Base-by-base conservation (phyloP, 176 grass and related monocot species). In the Tillandsia leiboldiana region DNA sequence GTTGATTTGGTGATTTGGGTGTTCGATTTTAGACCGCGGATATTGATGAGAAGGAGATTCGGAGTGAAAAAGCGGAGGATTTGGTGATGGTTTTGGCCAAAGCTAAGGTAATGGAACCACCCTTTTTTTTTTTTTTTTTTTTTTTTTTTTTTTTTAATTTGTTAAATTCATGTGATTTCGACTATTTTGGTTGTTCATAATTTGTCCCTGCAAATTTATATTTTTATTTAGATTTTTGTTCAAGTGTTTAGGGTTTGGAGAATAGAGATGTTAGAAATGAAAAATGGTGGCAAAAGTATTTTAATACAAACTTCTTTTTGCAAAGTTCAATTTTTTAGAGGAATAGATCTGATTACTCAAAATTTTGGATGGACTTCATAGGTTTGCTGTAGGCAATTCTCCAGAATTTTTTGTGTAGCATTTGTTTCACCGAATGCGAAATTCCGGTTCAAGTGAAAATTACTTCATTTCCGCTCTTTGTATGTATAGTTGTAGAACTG, bases 31-130 rank as follows among this genome's bases (percentile, higher is more conserved):
- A 96, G 88, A 80, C 65, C 67, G 82, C 91, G 12, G 88, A 91
- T 24, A 88, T 96, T 50, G 85, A 96, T 11, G 91, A 96, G 88
- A 96, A 70, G 70, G 78, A 65, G 54, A 91, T 96, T 22, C 76
- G 85, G 61, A 88, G 42, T 81, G 83, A 91, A 63, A 75, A 84
- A 22, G 83, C 88, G 1, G 85, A 91, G 53, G 85, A 91, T 33
- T 69, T 96, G 12, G 91, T 96, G 54, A 84, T 80, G 73, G 83
- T 73, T 22, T 62, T 96, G 72, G 88, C 91, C 22, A 72, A 96
- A 71, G 87, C 88, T 27, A 91, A 96, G 91, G 91, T 92, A 15
- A 67, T 20, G 10, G 73, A 77, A 26, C 70, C 33, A 42, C 33
- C 4, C 0, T 42, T 42, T 33, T 33, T 42, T 18, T 27, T 1